Conservation (phyloP, 2,329 filamentous ascomycete genomes). For the Lasiodiplodia gonubiensis region DNA sequence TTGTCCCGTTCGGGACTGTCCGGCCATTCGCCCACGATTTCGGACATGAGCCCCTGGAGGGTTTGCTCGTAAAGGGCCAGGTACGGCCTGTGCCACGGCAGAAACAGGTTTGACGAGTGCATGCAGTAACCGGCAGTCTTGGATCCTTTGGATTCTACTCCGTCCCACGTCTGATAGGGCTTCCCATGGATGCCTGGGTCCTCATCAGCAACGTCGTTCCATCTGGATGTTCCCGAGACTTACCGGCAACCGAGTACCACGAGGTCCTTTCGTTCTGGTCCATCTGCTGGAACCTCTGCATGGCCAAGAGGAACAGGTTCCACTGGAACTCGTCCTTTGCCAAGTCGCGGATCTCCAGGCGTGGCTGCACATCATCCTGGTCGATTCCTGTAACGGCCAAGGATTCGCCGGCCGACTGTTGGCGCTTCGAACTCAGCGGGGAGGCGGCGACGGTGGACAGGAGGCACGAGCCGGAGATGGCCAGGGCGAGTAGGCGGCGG, state of each 20-base stretch:
- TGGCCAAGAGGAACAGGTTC: slow-evolving; percentile 77
- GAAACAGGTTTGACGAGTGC: slow-evolving; percentile 77
- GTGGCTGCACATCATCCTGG: slow-evolving; percentile 42
- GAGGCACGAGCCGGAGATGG: slow-evolving; percentile 16
- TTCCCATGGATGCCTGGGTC: slow-evolving; percentile 77
- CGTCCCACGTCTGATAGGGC: slow-evolving; percentile 67
- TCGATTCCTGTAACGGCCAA: slow-evolving; percentile 35
- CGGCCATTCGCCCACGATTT: slow-evolving; percentile 51
- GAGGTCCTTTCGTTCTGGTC: slow-evolving; percentile 70
- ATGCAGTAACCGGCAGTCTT: slow-evolving; percentile 73
- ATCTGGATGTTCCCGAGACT: slow-evolving; percentile 33
- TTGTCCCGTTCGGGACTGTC: slow-evolving; percentile 42
- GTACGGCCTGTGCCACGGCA: slow-evolving; percentile 84
- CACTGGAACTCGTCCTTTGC: slow-evolving; percentile 67
- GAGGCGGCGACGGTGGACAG: slow-evolving; percentile 1
- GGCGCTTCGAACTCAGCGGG: slow-evolving; percentile 7
- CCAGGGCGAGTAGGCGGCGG: slow-evolving; percentile 18
- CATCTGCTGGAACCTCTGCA: slow-evolving; percentile 73
- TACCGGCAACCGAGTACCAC: slow-evolving; percentile 80
- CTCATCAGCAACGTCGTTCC: not conserved
- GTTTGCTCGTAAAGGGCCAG: slow-evolving; percentile 65
- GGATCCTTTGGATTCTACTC: slow-evolving; percentile 56
- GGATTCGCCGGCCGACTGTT: not conserved
- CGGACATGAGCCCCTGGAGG: slow-evolving; percentile 48
- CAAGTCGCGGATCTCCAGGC: slow-evolving; percentile 73